phyloP scores from a whole-genome alignment of 768 basidiomycete genomes.

The Hericium coralloides region DNA sequence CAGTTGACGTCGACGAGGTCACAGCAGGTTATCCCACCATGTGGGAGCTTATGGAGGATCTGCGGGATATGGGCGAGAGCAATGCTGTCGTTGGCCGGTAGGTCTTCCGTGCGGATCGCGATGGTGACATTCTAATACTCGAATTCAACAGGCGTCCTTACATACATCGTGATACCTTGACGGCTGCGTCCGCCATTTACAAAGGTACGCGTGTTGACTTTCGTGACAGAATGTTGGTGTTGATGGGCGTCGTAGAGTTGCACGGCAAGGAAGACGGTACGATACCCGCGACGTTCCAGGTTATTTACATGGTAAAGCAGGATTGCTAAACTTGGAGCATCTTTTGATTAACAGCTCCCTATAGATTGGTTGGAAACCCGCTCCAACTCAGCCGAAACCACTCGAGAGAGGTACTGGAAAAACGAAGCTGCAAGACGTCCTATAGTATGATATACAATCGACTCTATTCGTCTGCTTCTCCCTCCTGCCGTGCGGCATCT shows the following conservation, averaged over 20 bases:
- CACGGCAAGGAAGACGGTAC: constrained; percentile 79
- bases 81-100: constrained; percentile 86
- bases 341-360: not conserved
- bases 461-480: not conserved
- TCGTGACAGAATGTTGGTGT: not conserved
- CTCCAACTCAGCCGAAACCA: constrained; percentile 55
- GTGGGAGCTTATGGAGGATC: constrained; percentile 91
- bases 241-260: constrained; percentile 43
- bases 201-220: constrained; percentile 46
- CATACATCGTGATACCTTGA: constrained; percentile 76
- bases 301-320: constrained; percentile 79
- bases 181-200: constrained; percentile 91
- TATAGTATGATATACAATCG: constrained; percentile 22
- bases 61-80: constrained; percentile 94
- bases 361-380: constrained; percentile 82
- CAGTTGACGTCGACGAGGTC: constrained; percentile 93
- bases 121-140: not conserved
- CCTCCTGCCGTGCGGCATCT: not conserved
- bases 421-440: constrained; percentile 52
- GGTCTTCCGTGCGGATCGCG: constrained; percentile 9
- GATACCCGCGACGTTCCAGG: constrained; percentile 91
- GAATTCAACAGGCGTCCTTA: constrained; percentile 42
- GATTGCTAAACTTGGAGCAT: not conserved
- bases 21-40: constrained; percentile 87
- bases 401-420: constrained; percentile 54